Base-by-base conservation (phyloP, 2,329 filamentous ascomycete species). In the Sporothrix inflata region DNA sequence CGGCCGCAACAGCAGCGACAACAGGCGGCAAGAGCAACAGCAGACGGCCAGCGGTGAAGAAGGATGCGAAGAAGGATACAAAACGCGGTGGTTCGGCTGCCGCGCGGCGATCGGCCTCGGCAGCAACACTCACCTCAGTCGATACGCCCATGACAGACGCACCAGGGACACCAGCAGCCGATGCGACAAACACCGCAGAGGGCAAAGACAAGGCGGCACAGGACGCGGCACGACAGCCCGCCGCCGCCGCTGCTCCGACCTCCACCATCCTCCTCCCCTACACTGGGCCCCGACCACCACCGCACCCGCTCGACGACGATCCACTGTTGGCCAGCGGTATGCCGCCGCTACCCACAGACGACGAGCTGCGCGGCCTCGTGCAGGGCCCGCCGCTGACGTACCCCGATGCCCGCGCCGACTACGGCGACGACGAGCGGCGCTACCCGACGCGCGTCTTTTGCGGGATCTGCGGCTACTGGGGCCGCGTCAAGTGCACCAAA, bases 391-490 rank as follows among this genome's bases (percentile, higher is more conserved):
- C 91, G 63, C 81, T 94, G 70, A 89, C 84, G 49, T 94, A 93
- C 80, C 84, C 87, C 65, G 91, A 92, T 89, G 75, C 76, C 38
- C 73, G 73, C 11, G 75, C 74, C 45, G 27, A 34, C 49, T 42
- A 69, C 72, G 55, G 49, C 42, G 16, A 19, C 55, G 24, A 30
- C 27, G 47, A 30, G 38, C 65, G 27, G 63, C 38, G 30, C 30
- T 89, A 89, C 74, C 90, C 91, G 2, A 83, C 83, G 63, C 84
- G 92, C 73, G 83, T 84, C 47, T 95, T 94, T 79, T 95, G 92
- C 81, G 91, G 91, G 78, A 89, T 94, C 42, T 95, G 92, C 78
- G 92, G 92, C 16, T 94, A 94, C 81, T 94, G 92, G 92, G 92
- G 92, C 1, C 84, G 90, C 53, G 90, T 93, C 61, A 87, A 86